Evolutionary conservation across 2,329 filamentous ascomycete species (phyloP).

Genomic region (Alternaria longipes): DNA sequence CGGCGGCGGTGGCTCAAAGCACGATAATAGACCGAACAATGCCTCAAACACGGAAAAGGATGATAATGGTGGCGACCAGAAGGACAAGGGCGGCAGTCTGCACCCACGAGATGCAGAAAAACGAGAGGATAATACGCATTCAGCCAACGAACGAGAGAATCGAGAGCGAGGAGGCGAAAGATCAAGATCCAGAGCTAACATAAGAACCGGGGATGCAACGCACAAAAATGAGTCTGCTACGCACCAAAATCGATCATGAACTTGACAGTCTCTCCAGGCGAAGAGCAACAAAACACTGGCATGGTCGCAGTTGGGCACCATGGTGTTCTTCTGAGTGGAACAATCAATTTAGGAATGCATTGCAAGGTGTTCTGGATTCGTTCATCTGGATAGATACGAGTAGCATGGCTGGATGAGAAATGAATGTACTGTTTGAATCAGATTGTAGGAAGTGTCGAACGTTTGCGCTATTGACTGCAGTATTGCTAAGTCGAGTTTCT

Average conservation of each 20-base stretch:
- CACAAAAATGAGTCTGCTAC: background rate
- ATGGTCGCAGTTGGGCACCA: background rate
- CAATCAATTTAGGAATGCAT: constrained; percentile 4
- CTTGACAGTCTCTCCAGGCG: background rate
- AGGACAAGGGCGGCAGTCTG: background rate
- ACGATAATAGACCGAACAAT: constrained; percentile 13
- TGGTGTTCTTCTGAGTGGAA: background rate
- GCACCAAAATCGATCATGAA: background rate
- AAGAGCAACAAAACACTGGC: too few species aligned
- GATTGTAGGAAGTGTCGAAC: background rate
- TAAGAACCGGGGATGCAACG: background rate
- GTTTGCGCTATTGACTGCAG: background rate
- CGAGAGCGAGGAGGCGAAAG: constrained; percentile 17
- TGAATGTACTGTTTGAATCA: background rate
- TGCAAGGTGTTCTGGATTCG: constrained; percentile 10
- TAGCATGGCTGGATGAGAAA: background rate
- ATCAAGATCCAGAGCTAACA: constrained; percentile 6
- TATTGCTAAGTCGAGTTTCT: background rate
- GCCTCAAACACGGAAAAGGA: background rate
- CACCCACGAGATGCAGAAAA: background rate
- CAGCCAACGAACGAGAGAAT: constrained; percentile 7
- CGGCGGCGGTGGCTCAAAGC: constrained; percentile 12
- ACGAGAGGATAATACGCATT: background rate
- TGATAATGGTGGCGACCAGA: background rate
- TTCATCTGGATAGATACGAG: background rate